A percentile compares a stretch with the other conserved stretches of the same genome.
Evolutionary conservation across 2,329 filamentous ascomycete species (phyloP).

Genomic region (Penicillium sp.): DNA sequence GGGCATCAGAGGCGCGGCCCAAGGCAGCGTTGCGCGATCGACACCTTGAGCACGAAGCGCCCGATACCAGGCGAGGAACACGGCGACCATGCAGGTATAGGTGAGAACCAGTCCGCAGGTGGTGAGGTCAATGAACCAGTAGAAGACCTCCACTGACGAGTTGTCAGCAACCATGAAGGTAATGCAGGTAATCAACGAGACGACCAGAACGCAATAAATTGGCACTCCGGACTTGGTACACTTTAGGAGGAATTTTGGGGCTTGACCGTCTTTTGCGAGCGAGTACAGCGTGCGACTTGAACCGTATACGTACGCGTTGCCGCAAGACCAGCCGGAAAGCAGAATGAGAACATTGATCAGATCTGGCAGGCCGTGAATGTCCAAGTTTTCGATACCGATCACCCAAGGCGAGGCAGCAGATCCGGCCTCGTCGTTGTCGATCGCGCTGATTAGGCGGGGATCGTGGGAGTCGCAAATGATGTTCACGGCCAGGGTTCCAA

Average conservation of each 20-base stretch:
- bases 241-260: conserved; percentile 59
- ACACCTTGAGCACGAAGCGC: conserved; percentile 72
- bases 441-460: conserved; percentile 62
- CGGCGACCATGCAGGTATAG: conserved; percentile 69
- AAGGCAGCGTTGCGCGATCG: conserved; percentile 69
- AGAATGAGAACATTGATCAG: conserved; percentile 77
- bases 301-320: conserved; percentile 67
- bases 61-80: conserved; percentile 73
- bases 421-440: conserved; percentile 60
- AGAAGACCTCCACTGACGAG: conserved; percentile 67
- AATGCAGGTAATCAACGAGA: conserved; percentile 69
- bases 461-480: conserved; percentile 72
- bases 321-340: conserved; percentile 71
- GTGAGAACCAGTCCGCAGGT: conserved; percentile 36
- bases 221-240: conserved; percentile 70
- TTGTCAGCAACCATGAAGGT: conserved; percentile 72
- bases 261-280: conserved; percentile 54
- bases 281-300: conserved; percentile 57
- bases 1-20: conserved; percentile 70
- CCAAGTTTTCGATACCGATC: conserved; percentile 71
- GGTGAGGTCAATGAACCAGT: conserved; percentile 70
- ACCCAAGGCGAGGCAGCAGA: conserved; percentile 75
- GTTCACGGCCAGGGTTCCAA: conserved; percentile 71
- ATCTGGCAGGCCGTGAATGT: conserved; percentile 68
- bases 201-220: conserved; percentile 69